Base-by-base conservation (phyloP, 371 early-diverging fungal genomes). In the Thermomucor indicae-seudaticae region DNA sequence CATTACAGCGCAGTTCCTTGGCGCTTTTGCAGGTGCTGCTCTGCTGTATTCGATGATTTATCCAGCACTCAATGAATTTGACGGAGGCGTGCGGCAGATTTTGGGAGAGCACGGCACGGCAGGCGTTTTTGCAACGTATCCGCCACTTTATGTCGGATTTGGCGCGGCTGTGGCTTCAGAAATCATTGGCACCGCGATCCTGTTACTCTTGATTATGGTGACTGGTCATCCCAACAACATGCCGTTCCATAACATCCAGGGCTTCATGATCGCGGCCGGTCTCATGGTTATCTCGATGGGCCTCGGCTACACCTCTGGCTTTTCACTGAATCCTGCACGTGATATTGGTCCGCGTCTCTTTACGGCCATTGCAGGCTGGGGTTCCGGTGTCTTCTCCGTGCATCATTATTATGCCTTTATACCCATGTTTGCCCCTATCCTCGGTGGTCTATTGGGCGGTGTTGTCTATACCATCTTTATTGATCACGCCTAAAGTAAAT, bases 311-410 rank as follows among this genome's bases (percentile, higher is more conserved):
- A 78, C 80, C 43, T 88, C 90, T 23, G 89, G 89, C 14, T 88
- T 84, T 40, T 89, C 86, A 16, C 64, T 94, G 45, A 94, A 94
- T 65, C 92, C 91, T 38, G 93, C 94, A 16, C 84, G 93, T 62
- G 94, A 94, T 70, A 64, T 94, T 55, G 94, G 91, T n/a, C 93
- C 93, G 11, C 85, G 94, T 41, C 58, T 90, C 16, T 89, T 92
- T 58, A 85, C 90, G 25, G 68, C 81, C 25, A 53, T 87, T 34
- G 86, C 84, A 7, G 58, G 90, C n/a, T 93, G 88, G 81, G 90
- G 92, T 24, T 37, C 64, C 17, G 78, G 76, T 16, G 85, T 84
- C 25, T 89, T 92, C 67, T 69, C 78, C 3, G 72, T 71, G 14
- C 70, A 76, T 52, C 60, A 81, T 38, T 81, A 83, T 66, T 88